Base-by-base conservation (phyloP, 139 green algal species). In the Chlorella ohadii region DNA sequence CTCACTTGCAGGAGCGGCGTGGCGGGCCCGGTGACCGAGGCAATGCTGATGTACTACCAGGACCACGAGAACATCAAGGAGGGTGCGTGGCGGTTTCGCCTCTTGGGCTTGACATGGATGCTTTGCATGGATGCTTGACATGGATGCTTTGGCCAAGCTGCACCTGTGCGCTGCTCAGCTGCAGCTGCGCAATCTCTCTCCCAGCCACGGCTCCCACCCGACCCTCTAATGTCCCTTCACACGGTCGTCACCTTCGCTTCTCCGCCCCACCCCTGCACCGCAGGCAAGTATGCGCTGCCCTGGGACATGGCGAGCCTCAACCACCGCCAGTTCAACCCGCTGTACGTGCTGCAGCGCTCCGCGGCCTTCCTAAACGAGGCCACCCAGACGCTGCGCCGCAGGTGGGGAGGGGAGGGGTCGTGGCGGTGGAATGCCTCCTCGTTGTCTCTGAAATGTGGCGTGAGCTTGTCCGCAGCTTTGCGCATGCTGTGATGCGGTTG, bases 271-370 rank as follows among this genome's bases (percentile, higher is more conserved):
- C 44, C 44, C 44, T 51, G 44, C 31, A 61, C 11, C n/a, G 47
- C 79, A 85, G 78, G 72, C 38, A 78, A 66, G 88, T 98, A 96
- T 89, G 88, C 84, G 23, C 64, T 95, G 78, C 95, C 95, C 3
- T 98, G 91, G 88, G 95, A 98, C 87, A 98, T 98, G 95, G 86
- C 88, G 31, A 92, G 88, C 2, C 65, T 75, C 0, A 33, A 22
- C 13, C 92, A 97, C 90, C 82, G 91, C n/a, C 95, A 98, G 92
- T 94, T 86, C 83, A 95, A 94, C 91, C 95, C 95, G 2, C 73
- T 95, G 1, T 94, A 88, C 64, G 82, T 96, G 22, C 64, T 88
- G 31, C 44, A 22, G 15, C 64, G 72, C n/a, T 87, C 85, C 0
- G 47, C 68, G 0, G 38, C 71, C 25, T 95, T 95, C 68, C 28